phyloP scores from a whole-genome alignment of 306 rosid genomes.

The Clitoria ternatea region DNA sequence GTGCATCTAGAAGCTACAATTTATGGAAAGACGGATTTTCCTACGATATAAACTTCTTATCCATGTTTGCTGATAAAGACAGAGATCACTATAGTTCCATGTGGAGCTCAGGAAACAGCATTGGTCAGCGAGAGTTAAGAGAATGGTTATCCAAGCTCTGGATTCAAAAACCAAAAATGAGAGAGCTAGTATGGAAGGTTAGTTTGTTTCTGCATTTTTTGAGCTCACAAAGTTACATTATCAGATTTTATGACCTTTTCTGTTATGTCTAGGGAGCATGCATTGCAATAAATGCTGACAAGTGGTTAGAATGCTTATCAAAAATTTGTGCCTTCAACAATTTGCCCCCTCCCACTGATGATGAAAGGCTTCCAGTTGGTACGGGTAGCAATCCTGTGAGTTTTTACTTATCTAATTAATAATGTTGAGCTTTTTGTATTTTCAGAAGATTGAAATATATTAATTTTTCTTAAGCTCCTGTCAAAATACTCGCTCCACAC shows the following conservation, averaged over 20 bases:
- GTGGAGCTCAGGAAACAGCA: slow-evolving; percentile 90
- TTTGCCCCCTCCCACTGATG: slow-evolving; percentile 67
- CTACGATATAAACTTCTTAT: slow-evolving; percentile 75
- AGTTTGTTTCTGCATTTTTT: slow-evolving; percentile 12
- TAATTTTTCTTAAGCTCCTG: slow-evolving; percentile 4
- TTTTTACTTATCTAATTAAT: slow-evolving; percentile 21
- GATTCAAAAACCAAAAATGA: slow-evolving; percentile 67
- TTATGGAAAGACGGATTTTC: slow-evolving; percentile 71
- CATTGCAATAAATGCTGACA: slow-evolving; percentile 69
- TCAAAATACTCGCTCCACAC: slow-evolving; percentile 1
- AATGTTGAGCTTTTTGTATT: slow-evolving; percentile 5
- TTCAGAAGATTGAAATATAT: slow-evolving; percentile 6
- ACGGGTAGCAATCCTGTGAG: slow-evolving; percentile 99
- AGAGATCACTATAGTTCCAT: slow-evolving; percentile 82
- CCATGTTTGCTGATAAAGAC: slow-evolving; percentile 75
- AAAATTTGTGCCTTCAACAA: slow-evolving; percentile 72
- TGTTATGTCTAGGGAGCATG: slow-evolving; percentile 76
- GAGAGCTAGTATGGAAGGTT: slow-evolving; percentile 95
- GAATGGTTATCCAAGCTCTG: slow-evolving; percentile 92
- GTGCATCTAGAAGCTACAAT: slow-evolving; percentile 45
- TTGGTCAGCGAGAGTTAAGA: slow-evolving; percentile 93
- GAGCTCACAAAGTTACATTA: background rate
- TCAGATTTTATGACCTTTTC: slow-evolving; percentile 25
- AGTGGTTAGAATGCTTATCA: slow-evolving; percentile 63
- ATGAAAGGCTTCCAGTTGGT: slow-evolving; percentile 97